Evolutionary conservation across 1,139 yeast genomes (phyloP).

Genomic region (Saccharomyces pastorianus): DNA sequence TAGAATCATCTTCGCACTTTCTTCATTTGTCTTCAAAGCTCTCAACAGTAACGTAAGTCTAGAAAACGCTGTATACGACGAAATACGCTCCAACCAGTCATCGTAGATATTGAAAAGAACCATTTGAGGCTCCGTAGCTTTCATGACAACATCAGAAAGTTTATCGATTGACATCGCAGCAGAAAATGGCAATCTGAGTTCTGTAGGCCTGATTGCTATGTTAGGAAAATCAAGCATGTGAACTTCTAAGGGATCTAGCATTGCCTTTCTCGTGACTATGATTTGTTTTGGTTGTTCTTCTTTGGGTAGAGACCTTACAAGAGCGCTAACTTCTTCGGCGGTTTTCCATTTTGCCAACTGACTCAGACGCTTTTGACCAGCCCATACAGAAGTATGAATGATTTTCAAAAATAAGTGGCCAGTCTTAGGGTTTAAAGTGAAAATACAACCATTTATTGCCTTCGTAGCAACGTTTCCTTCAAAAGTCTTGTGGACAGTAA

Average conservation of each 20-base stretch:
- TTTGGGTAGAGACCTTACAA: slow-evolving; percentile 77
- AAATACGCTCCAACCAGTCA: slow-evolving; percentile 79
- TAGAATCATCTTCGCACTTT: slow-evolving; percentile 65
- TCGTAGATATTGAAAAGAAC: slow-evolving; percentile 83
- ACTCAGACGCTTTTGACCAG: slow-evolving; percentile 91
- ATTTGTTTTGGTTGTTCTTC: slow-evolving; percentile 94
- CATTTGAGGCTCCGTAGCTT: slow-evolving; percentile 91
- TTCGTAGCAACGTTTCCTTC: slow-evolving; percentile 92
- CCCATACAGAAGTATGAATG: slow-evolving; percentile 92
- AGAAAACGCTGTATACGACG: slow-evolving; percentile 91
- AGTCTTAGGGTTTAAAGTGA: slow-evolving; percentile 79
- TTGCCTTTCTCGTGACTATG: slow-evolving; percentile 83
- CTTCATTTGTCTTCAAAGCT: slow-evolving; percentile 70
- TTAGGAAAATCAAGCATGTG: slow-evolving; percentile 96
- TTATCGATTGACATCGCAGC: slow-evolving; percentile 80
- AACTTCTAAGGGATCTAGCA: slow-evolving; percentile 90
- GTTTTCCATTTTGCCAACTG: slow-evolving; percentile 97
- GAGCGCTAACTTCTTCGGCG: slow-evolving; percentile 94
- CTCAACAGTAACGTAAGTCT: slow-evolving; percentile 72
- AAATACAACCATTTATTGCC: slow-evolving; percentile 89
- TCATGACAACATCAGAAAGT: slow-evolving; percentile 66
- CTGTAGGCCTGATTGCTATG: slow-evolving; percentile 82
- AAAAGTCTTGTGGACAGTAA: slow-evolving; percentile 83
- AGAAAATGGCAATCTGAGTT: slow-evolving; percentile 80
- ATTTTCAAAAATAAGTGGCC: slow-evolving; percentile 85